Conservation (phyloP, 768 basidiomycete species). For the Tricholoma matsutake region DNA sequence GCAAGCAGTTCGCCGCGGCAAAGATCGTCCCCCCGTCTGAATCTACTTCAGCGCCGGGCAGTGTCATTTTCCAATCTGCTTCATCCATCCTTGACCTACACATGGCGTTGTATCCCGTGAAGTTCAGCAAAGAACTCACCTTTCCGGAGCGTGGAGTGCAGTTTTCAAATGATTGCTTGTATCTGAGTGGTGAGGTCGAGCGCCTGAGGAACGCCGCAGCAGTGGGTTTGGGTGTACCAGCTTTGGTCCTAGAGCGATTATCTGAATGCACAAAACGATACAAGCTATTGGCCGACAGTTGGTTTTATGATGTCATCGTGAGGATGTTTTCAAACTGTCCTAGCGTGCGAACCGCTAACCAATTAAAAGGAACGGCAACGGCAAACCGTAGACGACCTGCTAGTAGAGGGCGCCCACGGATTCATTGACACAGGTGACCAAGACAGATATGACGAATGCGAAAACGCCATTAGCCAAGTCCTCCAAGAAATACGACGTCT, state of each 20-base stretch:
- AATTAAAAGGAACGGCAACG: slow-evolving; percentile 47
- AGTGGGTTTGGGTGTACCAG: slow-evolving; percentile 11
- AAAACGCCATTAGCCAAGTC: slow-evolving; percentile 60
- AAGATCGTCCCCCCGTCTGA: slow-evolving; percentile 43
- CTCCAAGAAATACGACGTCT: slow-evolving; percentile 61
- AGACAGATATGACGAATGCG: slow-evolving; percentile 73
- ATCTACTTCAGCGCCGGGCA: slow-evolving; percentile 41
- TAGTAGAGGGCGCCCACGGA: slow-evolving; percentile 54
- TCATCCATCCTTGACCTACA: slow-evolving; percentile 73
- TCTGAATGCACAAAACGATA: slow-evolving; percentile 51
- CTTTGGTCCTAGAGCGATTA: slow-evolving; percentile 42
- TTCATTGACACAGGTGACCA: slow-evolving; percentile 71
- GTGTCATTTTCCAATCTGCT: slow-evolving; percentile 57
- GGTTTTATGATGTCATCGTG: slow-evolving; percentile 71
- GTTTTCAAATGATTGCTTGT: slow-evolving; percentile 80
- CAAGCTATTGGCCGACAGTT: slow-evolving; percentile 57
- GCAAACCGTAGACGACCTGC: slow-evolving; percentile 38
- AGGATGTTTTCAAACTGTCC: slow-evolving; percentile 20
- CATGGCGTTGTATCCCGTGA: slow-evolving; percentile 73
- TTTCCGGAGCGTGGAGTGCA: slow-evolving; percentile 60
- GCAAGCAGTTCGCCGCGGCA: slow-evolving; percentile 57
- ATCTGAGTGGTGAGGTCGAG: slow-evolving; percentile 54
- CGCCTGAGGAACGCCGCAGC: slow-evolving; percentile 32
- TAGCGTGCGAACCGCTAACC: background rate
- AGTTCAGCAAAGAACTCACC: slow-evolving; percentile 45